Evolutionary conservation across 148 eudicot species (phyloP), one percentile per base, ranked within the genome.

Genomic region (Vaccinium corymbosum): DNA sequence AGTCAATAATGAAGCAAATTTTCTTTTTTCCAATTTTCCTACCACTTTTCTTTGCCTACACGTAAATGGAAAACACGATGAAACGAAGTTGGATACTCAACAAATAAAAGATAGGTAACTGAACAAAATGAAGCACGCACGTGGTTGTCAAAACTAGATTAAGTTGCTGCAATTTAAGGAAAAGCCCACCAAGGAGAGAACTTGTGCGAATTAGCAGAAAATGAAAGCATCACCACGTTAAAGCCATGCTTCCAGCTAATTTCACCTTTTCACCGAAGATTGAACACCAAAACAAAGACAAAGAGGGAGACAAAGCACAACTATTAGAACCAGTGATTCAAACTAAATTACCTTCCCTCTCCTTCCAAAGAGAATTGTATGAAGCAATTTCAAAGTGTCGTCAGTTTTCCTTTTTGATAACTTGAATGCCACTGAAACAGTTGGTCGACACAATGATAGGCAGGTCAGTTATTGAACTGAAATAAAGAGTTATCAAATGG

Each of bases 401-500:
- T 96, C 99, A 29, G 25, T 86, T 89, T 91, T 96, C 91, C 83
- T 91, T 90, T 87, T 94, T 48, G 99, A 91, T 83, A 96, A 85
- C 89, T 94, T 96, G 87, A 91, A 94, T 62, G 97, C 97, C 90
- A 96, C 99, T 91, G 92, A 68, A 82, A 88, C 62, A 83, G 16
- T 46, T 3, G n/a, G 80, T 79, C 55, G 52, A 78, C 70, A 62
- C 32, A 78, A 25, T 62, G 70, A 52, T 29, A 51, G 35, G 1
- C 17, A 49, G 2, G 25, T 29, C 56, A 70, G 19, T 72, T 27
- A 68, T 53, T 72, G 50, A 53, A 25, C 32, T 86, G 87, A 71
- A 61, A 22, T 66, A 66, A 25, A 66, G 35, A 66, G 72, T 66
- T 10, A 27, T 11, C 35, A 20, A 62, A 22, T 25, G 16, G 35